A percentile compares a stretch with the other conserved stretches of the same genome.
phyloP scores from a whole-genome alignment of 768 basidiomycete species.

The Tulasnella sp. region DNA sequence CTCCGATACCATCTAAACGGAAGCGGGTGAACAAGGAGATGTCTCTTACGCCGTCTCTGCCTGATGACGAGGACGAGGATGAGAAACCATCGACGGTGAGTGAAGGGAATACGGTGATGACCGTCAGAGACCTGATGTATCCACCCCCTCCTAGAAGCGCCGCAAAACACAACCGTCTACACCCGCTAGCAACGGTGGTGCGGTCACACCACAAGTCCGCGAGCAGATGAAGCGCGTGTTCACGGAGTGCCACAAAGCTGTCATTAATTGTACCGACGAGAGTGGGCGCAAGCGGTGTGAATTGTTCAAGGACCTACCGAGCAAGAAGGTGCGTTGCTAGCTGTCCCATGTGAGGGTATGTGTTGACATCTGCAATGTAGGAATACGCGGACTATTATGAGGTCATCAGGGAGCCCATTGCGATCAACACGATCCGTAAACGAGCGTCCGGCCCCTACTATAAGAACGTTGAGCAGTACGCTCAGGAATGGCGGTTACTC shows the following conservation, averaged over 20 bases:
- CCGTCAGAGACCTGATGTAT: constrained; percentile 6
- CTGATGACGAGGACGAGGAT: constrained; percentile 51
- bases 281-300: constrained; percentile 72
- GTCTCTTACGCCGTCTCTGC: constrained; percentile 62
- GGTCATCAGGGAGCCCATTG: constrained; percentile 77
- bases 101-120: constrained; percentile 17
- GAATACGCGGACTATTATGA: constrained; percentile 89
- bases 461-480: constrained; percentile 59
- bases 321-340: constrained; percentile 40
- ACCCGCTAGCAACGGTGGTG: constrained; percentile 21
- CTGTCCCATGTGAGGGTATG: not conserved
- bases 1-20: constrained; percentile 39
- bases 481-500: constrained; percentile 79
- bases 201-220: constrained; percentile 35
- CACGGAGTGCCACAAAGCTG: constrained; percentile 60
- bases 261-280: constrained; percentile 56
- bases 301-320: constrained; percentile 78
- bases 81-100: constrained; percentile 53
- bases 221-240: constrained; percentile 77
- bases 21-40: constrained; percentile 68
- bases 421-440: constrained; percentile 75
- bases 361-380: constrained; percentile 30
- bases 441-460: constrained; percentile 48
- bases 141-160: constrained; percentile 48
- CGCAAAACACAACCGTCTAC: constrained; percentile 62